Evolutionary conservation across 768 basidiomycete species (phyloP).

Genomic region (Psilocybe tampanensis): DNA sequence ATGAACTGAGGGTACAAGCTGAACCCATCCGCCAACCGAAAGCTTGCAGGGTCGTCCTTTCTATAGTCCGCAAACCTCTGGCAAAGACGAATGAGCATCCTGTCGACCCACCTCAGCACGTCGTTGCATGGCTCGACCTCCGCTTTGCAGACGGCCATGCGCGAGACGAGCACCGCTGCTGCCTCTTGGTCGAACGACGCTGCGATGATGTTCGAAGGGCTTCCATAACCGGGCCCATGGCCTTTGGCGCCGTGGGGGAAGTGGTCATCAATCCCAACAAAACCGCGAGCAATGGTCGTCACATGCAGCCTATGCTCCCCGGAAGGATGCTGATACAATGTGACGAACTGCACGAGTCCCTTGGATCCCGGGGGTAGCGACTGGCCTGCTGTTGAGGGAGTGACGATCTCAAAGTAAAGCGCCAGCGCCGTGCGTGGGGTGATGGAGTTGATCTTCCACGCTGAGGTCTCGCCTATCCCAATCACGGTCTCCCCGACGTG

Average conservation of each 20-base stretch:
- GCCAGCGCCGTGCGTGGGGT: conserved; percentile 86
- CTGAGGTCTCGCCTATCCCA: conserved; percentile 97
- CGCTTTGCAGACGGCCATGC: conserved; percentile 99
- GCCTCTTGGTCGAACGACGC: conserved; percentile 98
- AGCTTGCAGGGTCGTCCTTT: conserved; percentile 95
- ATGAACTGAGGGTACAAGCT: conserved; percentile 99
- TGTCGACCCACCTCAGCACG: conserved; percentile 94
- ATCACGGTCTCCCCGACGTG: conserved; percentile 99
- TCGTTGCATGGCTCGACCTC: conserved; percentile 98
- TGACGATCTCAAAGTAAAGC: conserved; percentile 98
- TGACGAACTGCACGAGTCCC: conserved; percentile 97
- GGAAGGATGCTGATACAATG: conserved; percentile 96
- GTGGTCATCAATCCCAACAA: too few relatives aligned
- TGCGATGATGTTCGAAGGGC: conserved; percentile 77
- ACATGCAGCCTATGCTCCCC: conserved; percentile 95
- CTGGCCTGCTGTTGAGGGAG: conserved; percentile 80
- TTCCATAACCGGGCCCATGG: too few relatives aligned
- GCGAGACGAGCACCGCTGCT: conserved; percentile 95
- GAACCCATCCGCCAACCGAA: conserved; percentile 93
- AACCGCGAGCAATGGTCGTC: conserved; percentile 97
- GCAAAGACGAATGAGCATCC: conserved; percentile 97
- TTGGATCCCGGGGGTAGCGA: conserved; percentile 87
- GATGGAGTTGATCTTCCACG: conserved; percentile 95
- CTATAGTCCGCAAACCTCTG: conserved; percentile 99
- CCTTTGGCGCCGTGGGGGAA: too few relatives aligned